Percentiles rank a stretch among this genome's conserved stretches.
phyloP scores from a whole-genome alignment of 2,329 filamentous ascomycete species.

The Hymenotorrendiella dingleyae region DNA sequence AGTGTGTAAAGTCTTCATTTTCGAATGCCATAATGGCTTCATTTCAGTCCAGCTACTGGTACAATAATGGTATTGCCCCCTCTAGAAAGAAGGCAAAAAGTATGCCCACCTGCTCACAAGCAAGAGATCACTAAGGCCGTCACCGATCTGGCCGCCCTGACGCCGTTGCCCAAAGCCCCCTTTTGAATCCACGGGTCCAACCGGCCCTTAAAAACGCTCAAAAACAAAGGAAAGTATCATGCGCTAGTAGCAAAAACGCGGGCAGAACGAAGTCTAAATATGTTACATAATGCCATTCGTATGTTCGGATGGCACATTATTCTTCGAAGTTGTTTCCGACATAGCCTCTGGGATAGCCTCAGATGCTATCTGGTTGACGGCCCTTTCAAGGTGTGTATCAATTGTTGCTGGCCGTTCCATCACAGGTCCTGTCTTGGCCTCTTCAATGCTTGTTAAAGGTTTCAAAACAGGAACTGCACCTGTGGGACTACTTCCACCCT shows the following conservation, averaged over 20 bases:
- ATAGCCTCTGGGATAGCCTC: conserved; percentile 4
- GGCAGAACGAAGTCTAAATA: conserved; percentile 28
- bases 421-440: conserved; percentile 34
- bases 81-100: no score
- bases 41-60: no score
- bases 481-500: conserved; percentile 28
- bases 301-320: conserved; percentile 15
- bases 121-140: no score
- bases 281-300: conserved; percentile 33
- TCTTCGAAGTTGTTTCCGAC: conserved; percentile 11
- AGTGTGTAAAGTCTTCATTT: no score
- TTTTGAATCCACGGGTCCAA: conserved; percentile 20
- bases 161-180: conserved; percentile 20
- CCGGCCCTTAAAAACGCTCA: conserved; percentile 17
- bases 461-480: conserved; percentile 33
- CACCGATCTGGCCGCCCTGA: conserved; percentile 12
- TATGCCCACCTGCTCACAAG: no score
- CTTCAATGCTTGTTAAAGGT: conserved; percentile 34
- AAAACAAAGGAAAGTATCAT: conserved; percentile 15
- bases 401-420: no score
- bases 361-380: conserved; percentile 16
- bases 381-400: conserved; percentile 29
- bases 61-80: no score
- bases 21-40: no score
- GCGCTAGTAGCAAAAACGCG: conserved; percentile 15